Evolutionary conservation across 2,329 filamentous ascomycete genomes (phyloP), one percentile per base, ranked within the genome.

Genomic region (Trichoderma afroharzianum): DNA sequence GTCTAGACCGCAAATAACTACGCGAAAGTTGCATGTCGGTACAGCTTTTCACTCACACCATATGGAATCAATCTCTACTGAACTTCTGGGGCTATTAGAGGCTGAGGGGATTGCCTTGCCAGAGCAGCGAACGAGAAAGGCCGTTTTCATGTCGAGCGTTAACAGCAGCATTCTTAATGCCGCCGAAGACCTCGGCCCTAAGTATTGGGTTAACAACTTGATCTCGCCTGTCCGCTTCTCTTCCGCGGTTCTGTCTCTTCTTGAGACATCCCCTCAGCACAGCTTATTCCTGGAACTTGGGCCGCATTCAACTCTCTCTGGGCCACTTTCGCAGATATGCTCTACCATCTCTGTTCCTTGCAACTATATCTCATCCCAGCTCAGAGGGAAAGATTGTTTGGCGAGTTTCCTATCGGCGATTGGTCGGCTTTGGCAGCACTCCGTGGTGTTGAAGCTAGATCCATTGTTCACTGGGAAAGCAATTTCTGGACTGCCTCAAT

Each of bases 11-110:
- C 69, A 70, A 3, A 67, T 73, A 4, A 77, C 74, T 28, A 72
- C 74, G 1, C 69, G 72, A 3, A 74, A 72, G 59, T 63, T 79
- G 1, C 43, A 36, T 3, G 73, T 74, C 14, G 66, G 66, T 11
- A 67, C 70, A 5, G 76, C 75, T 4, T 77, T 80, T 59, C 79
- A 80, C 61, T 80, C 79, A 11, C 74, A 75, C 28, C 79, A 80
- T 50, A 80, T 80, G 78, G 59, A 74, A 30, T 63, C 72, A 7
- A 74, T 77, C 18, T 74, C 74, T 53, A 24, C 59, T 3, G 64
- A 64, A 9, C 43, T 61, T 28, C 18, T 62, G 12, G 4, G 30
- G 3, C 32, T 72, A 18, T 36, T 72, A 8, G 26, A 47, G 15
- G 39, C 26, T 26, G 69, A 71, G 26, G n/a, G 30, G 6, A 61